Conservation (phyloP, 441 rosid genomes). For the Aleurites moluccanus region DNA sequence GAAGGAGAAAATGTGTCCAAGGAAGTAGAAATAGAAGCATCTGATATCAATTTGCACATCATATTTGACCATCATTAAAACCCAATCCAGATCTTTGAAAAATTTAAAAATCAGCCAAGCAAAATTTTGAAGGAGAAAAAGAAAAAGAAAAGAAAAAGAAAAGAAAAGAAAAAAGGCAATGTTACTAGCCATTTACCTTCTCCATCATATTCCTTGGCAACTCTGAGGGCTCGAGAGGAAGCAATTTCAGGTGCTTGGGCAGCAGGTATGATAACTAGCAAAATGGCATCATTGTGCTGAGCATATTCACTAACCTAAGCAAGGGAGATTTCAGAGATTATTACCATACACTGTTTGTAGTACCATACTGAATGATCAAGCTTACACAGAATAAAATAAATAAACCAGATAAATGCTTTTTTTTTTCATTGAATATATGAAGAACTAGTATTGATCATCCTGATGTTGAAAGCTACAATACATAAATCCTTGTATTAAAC, state of each 20-base stretch:
- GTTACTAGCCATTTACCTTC: constrained; percentile 43
- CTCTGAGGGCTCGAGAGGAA: constrained; percentile 71
- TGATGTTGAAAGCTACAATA: not conserved
- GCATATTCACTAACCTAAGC: constrained; percentile 70
- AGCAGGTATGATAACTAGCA: constrained; percentile 81
- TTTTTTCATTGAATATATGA: not conserved
- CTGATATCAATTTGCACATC: not conserved
- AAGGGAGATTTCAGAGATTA: not conserved
- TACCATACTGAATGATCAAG: not conserved
- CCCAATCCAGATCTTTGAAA: not conserved
- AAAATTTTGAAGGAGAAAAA: too few relatives aligned
- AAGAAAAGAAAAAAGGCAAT: not conserved
- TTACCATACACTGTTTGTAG: not conserved
- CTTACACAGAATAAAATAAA: not conserved
- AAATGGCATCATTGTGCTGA: constrained; percentile 79
- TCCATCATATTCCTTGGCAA: constrained; percentile 82
- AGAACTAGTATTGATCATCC: not conserved
- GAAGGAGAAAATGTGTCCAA: not conserved
- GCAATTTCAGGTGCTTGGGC: constrained; percentile 77
- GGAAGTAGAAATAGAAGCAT: not conserved
- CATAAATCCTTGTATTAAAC: not conserved
- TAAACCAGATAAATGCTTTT: not conserved
- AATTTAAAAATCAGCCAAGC: not conserved
- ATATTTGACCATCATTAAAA: not conserved
- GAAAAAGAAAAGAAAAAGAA: not conserved